Conservation (phyloP, 176 grass and related monocot species). For the Hordeum vulgare region MorexV3_pseudomolecules_assembly NC_058523.1:488399259-488399758, state of each 20-base stretch:
- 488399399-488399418: neutral
- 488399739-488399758: slow-evolving; percentile 44
- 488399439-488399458: neutral
- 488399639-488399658: slow-evolving; percentile 46
- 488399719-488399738: slow-evolving; percentile 52
- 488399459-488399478: slow-evolving; percentile 1
- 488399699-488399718: slow-evolving; percentile 47
- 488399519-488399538: slow-evolving; percentile 32
- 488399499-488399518: slow-evolving; percentile 10
- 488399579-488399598: slow-evolving; percentile 33
- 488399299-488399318: neutral
- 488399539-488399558: slow-evolving; percentile 15
- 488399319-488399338: neutral
- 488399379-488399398: neutral
- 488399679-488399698: slow-evolving; percentile 47
- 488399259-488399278: neutral
- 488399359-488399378: neutral
- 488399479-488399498: neutral
- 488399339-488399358: neutral
- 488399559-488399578: neutral
- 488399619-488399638: slow-evolving; percentile 67
- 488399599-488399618: slow-evolving; percentile 39
- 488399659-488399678: slow-evolving; percentile 57
- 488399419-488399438: neutral
- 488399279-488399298: neutral